Evolutionary conservation across 306 rosid species (phyloP).

Genomic region (Prinsepia uniflora): DNA sequence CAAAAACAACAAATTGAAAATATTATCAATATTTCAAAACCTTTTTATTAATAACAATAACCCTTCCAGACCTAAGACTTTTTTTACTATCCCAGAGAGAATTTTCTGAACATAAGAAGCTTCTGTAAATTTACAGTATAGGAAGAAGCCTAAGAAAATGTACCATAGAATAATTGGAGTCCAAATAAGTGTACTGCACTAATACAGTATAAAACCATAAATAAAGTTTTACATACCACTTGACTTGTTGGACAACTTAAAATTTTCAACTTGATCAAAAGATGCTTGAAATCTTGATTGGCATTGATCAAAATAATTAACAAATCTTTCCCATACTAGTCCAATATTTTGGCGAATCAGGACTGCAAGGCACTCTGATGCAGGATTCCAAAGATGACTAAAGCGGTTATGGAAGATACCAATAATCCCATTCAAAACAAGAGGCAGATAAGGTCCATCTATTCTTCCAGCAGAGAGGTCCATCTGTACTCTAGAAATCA

Average conservation of each 20-base stretch:
- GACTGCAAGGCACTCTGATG: constrained; percentile 72
- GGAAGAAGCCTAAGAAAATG: neutral
- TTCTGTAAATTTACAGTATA: neutral
- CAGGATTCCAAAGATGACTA: constrained; percentile 68
- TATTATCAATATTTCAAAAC: neutral
- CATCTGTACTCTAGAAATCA: constrained; percentile 80
- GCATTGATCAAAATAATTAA: constrained; percentile 44
- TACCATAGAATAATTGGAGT: neutral
- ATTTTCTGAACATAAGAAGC: neutral
- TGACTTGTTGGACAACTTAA: constrained; percentile 30
- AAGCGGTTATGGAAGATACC: constrained; percentile 79
- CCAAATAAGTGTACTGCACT: neutral
- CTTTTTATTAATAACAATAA: neutral
- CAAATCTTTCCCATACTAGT: constrained; percentile 55
- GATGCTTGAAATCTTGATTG: constrained; percentile 39
- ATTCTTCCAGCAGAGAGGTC: constrained; percentile 61
- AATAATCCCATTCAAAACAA: constrained; percentile 63
- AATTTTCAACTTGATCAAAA: constrained; percentile 32
- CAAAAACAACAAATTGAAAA: neutral
- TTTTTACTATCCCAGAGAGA: neutral
- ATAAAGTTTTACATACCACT: constrained; percentile 42
- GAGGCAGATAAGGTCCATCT: constrained; percentile 49
- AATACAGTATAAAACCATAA: neutral
- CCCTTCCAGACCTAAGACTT: neutral
- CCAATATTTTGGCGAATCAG: constrained; percentile 46